These are phyloP conservation scores for Daldinia eschscholtzii DNA, from an alignment of 2,329 filamentous ascomycete genomes.

Conservation along the genomic window DNA sequence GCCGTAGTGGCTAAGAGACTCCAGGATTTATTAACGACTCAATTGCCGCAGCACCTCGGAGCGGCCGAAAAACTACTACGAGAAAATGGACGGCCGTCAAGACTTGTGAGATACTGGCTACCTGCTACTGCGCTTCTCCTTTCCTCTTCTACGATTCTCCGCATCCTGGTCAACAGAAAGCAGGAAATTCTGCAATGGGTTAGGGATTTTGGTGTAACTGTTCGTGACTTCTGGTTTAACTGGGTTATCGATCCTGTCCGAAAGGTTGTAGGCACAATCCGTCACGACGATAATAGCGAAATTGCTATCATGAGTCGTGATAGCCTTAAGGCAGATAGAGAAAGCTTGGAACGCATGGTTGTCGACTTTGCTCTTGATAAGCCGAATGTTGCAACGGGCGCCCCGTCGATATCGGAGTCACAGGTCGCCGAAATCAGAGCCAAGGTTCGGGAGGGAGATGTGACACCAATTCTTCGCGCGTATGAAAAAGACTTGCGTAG, in stretches of 20 bases:
- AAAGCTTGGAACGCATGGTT: conserved; percentile 96
- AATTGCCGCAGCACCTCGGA: conserved; percentile 75
- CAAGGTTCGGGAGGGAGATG: conserved; percentile 89
- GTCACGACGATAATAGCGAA: conserved; percentile 91
- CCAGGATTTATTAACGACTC: conserved; percentile 74
- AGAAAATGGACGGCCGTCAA: conserved; percentile 80
- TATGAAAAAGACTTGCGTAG: conserved; percentile 90
- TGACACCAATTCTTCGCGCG: conserved; percentile 89
- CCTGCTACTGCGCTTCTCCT: conserved; percentile 77
- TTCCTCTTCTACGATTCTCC: conserved; percentile 88
- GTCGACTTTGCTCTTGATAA: conserved; percentile 93
- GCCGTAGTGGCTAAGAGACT: conserved; percentile 75
- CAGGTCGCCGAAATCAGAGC: conserved; percentile 80
- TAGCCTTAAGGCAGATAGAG: conserved; percentile 88
- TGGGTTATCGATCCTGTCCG: conserved; percentile 91
- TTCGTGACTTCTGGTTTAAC: conserved; percentile 92
- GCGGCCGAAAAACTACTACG: conserved; percentile 68
- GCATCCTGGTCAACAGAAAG: conserved; percentile 78
- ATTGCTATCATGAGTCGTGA: conserved; percentile 97
- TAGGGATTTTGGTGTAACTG: conserved; percentile 80
- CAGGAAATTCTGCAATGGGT: conserved; percentile 86
- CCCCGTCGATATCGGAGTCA: conserved; percentile 69
- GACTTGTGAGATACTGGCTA: conserved; percentile 88
- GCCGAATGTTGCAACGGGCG: conserved; percentile 69
- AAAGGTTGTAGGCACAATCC: conserved; percentile 90